A percentile compares a stretch with the other conserved stretches of the same genome.
Evolutionary conservation across 129 eudicot genomes (phyloP).

Genomic region (Escallonia herrerae): DNA sequence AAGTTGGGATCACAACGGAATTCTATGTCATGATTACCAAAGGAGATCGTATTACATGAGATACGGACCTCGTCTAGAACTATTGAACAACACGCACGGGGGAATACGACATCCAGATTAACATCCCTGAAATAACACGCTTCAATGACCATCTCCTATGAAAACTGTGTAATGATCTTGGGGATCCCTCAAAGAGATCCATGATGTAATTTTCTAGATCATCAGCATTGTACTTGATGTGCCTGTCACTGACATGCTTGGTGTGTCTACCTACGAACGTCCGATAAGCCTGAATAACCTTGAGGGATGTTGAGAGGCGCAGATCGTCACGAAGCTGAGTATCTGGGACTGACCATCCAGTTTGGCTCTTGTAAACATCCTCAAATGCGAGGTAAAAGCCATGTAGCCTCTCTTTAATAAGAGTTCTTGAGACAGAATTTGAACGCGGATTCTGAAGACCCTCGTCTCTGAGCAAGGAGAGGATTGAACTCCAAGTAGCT

Average conservation of each 20-base stretch:
- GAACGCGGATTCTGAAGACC: constrained; percentile 37
- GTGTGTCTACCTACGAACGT: constrained; percentile 46
- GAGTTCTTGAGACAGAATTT: constrained; percentile 44
- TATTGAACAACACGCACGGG: no score
- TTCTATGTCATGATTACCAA: no score
- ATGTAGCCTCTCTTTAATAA: no score
- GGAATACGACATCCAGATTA: no score
- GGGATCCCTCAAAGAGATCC: constrained; percentile 46
- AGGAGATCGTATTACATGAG: no score
- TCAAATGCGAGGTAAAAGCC: no score
- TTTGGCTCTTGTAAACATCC: constrained; percentile 39
- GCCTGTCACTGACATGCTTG: constrained; percentile 36
- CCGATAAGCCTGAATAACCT: constrained; percentile 44
- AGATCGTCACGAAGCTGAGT: constrained; percentile 50
- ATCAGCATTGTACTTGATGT: constrained; percentile 33
- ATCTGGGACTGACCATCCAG: constrained; percentile 52
- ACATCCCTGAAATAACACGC: no score
- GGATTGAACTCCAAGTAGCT: constrained; percentile 44
- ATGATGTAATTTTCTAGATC: constrained; percentile 39
- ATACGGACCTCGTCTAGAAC: no score
- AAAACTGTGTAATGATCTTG: no score
- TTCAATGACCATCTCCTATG: no score
- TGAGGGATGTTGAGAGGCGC: constrained; percentile 43
- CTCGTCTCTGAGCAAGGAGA: constrained; percentile 45
- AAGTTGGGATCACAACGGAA: no score